Percentiles rank a stretch among this genome's conserved stretches.
These are phyloP conservation scores for Zea mays DNA, from an alignment of 176 grass and related monocot genomes.

Conservation along the genomic window DNA sequence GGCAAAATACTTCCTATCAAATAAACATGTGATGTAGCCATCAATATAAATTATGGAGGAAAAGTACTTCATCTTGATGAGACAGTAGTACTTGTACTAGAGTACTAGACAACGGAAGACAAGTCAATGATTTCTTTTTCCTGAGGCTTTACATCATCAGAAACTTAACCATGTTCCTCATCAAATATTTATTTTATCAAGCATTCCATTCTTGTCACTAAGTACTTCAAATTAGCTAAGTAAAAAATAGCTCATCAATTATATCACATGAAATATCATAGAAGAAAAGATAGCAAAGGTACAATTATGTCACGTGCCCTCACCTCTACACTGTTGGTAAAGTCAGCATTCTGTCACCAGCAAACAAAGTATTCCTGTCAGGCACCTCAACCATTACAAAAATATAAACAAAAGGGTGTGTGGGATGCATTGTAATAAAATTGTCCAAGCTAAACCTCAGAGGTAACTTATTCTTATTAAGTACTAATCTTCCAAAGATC, in stretches of 20 bases:
- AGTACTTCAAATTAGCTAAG: not conserved
- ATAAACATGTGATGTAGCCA: conserved; percentile 40
- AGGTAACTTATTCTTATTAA: conserved; percentile 23
- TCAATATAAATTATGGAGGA: conserved; percentile 19
- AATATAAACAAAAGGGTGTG: conserved; percentile 56
- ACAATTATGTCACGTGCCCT: conserved; percentile 35
- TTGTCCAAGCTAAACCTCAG: conserved; percentile 32
- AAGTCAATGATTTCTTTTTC: conserved; percentile 16
- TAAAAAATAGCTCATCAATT: conserved; percentile 6
- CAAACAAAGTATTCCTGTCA: conserved; percentile 89
- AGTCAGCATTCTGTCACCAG: conserved; percentile 74
- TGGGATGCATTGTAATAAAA: conserved; percentile 13
- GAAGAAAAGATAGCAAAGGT: conserved; percentile 30
- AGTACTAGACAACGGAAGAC: not conserved
- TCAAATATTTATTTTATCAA: conserved; percentile 5
- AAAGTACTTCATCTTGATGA: conserved; percentile 16
- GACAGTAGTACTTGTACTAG: conserved; percentile 5
- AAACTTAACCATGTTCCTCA: conserved; percentile 22
- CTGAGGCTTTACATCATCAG: conserved; percentile 18
- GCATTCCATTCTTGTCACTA: not conserved
- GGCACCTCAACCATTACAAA: conserved; percentile 74
- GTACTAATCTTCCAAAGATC: conserved; percentile 31
- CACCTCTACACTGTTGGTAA: conserved; percentile 70
- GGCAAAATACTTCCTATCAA: conserved; percentile 78
- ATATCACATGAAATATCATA: conserved; percentile 9